phyloP scores from a whole-genome alignment of 176 grass and related monocot genomes.

The Themeda triandra region DNA sequence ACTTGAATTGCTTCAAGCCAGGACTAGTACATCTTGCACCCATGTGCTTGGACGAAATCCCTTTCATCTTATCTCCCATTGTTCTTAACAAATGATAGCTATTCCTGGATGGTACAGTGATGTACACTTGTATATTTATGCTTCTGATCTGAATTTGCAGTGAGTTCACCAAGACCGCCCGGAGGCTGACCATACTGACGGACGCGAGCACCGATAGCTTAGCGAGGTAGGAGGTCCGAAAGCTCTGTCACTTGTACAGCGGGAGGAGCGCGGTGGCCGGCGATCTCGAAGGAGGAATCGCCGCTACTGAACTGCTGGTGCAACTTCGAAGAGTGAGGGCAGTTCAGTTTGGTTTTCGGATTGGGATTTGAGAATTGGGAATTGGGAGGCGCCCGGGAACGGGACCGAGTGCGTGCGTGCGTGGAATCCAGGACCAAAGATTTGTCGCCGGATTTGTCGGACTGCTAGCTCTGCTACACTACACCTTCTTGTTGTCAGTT shows the following conservation, averaged over 20 bases:
- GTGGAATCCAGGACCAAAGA: constrained; percentile 11
- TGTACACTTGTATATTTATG: background rate
- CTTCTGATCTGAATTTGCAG: constrained; percentile 46
- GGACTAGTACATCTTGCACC: background rate
- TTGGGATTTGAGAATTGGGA: background rate
- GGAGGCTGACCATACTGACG: constrained; percentile 79
- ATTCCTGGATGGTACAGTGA: background rate
- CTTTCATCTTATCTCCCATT: background rate
- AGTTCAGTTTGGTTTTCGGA: constrained; percentile 1
- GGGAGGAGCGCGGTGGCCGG: constrained; percentile 18
- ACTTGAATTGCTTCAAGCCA: constrained; percentile 11
- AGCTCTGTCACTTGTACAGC: constrained; percentile 30
- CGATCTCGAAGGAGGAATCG: background rate
- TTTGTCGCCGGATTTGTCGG: constrained; percentile 9
- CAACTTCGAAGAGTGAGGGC: background rate
- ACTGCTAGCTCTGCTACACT: background rate
- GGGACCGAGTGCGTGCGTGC: background rate
- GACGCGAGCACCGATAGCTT: constrained; percentile 43
- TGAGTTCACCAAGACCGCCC: constrained; percentile 72
- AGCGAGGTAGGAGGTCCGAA: constrained; percentile 32
- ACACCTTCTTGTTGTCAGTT: background rate
- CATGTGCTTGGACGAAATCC: background rate
- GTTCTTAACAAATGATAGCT: background rate
- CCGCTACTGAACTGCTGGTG: background rate
- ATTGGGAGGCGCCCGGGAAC: background rate